Evolutionary conservation across 306 rosid genomes (phyloP).

Genomic region (Citrullus colocynthis): DNA sequence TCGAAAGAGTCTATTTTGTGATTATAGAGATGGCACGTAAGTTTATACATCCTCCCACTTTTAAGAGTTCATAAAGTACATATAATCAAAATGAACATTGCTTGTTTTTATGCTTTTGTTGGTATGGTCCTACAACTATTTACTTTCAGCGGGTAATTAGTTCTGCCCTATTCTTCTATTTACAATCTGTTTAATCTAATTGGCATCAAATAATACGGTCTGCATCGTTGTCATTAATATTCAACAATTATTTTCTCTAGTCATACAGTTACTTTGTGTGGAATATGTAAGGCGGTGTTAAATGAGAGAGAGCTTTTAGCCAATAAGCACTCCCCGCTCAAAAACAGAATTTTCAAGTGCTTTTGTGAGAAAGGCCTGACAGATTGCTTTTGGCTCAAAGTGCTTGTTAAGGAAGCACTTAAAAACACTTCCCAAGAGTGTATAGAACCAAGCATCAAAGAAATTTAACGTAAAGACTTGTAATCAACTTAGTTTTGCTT

Average conservation of each 20-base stretch:
- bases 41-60: constrained; percentile 24
- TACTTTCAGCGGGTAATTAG: background rate
- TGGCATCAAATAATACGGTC: background rate
- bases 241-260: background rate
- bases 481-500: background rate
- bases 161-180: background rate
- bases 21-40: constrained; percentile 94
- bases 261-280: background rate
- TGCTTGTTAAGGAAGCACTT: background rate
- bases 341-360: background rate
- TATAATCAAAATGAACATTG: background rate
- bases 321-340: background rate
- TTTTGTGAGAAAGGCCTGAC: background rate
- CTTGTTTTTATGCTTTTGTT: background rate
- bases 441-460: background rate
- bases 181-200: background rate
- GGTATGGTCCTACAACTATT: background rate
- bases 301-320: background rate
- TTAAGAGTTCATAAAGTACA: background rate
- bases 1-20: constrained; percentile 77
- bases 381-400: background rate
- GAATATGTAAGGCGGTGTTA: background rate
- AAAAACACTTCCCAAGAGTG: background rate
- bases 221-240: background rate
- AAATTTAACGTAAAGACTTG: background rate